These are phyloP conservation scores for Leccinum subgranulosum DNA, from an alignment of 768 basidiomycete genomes.

Conservation along the genomic window DNA sequence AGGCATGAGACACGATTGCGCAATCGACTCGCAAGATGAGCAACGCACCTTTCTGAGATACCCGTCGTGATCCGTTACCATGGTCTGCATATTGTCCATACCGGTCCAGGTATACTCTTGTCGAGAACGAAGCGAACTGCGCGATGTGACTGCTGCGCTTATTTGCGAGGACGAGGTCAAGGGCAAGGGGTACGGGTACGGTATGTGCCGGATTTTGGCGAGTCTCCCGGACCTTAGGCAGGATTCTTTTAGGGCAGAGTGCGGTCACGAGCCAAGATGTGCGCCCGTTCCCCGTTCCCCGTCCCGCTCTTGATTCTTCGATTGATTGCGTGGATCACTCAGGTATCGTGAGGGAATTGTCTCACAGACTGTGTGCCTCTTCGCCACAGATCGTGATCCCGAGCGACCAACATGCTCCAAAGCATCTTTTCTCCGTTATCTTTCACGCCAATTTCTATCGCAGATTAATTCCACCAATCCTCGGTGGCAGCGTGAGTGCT, in stretches of 20 bases:
- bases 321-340: background rate
- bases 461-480: background rate
- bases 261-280: slow-evolving; percentile 13
- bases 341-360: background rate
- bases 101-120: background rate
- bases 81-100: slow-evolving; percentile 15
- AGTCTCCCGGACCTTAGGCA: background rate
- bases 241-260: background rate
- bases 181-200: background rate
- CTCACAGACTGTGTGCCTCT: background rate
- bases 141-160: slow-evolving; percentile 2
- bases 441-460: background rate
- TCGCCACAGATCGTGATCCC: background rate
- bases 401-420: background rate
- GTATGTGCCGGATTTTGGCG: background rate
- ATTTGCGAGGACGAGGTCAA: slow-evolving; percentile 1
- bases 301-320: background rate
- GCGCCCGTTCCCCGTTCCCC: background rate
- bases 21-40: slow-evolving; percentile 18
- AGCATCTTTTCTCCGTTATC: background rate
- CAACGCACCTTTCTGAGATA: slow-evolving; percentile 20
- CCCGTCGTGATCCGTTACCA: slow-evolving; percentile 15
- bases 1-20: slow-evolving; percentile 34
- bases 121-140: background rate
- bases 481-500: background rate